Evolutionary conservation across 495 filamentous ascomycete genomes (phyloP), one percentile per base, ranked within the genome.

Genomic region (Podospora conica): DNA sequence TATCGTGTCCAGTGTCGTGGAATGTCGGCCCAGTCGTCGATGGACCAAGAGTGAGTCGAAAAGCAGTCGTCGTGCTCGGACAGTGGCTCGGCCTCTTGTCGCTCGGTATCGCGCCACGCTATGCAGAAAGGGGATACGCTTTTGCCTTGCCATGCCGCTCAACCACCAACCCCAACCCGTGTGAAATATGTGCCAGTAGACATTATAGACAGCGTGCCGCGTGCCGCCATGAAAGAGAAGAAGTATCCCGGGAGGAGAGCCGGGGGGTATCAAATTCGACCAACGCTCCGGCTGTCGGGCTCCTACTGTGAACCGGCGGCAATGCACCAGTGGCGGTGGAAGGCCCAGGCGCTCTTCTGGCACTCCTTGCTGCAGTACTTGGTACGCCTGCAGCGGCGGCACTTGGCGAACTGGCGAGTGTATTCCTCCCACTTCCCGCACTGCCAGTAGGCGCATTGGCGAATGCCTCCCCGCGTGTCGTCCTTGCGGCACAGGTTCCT

Each of bases 281-380:
- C 66, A 67, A 70, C 65, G 55, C 65, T 67, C 28, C 61, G 56
- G 33, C 53, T 55, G 33, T 57, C 59, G 53, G 33, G 61, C 61
- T 78, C 40, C 33, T 70, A 83, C 78, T 79, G 77, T 55, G 79
- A 55, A 9, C 61, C 75, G 48, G 93, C 90, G 60, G 91, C 91
- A 55, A 92, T 89, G 77, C 95, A 98, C 95, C 95, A 98, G 78
- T 97, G 94, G 55, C 95, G 87, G 73, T 98, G 95, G 76, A 91
- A 96, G 12, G 95, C 91, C 95, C 95, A 98, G 9, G 95, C 95
- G 69, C 91, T 93, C 82, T 98, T 98, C 78, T 98, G 95, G 79
- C 95, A 98, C 73, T 97, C 95, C 79, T 98, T 98, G 85, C 92
- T 96, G 88, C 95, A 98, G 80, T 98, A 98, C 76, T 98, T 98